These are phyloP conservation scores for Rhodotorula kratochvilovae DNA, from an alignment of 768 basidiomycete species.

Conservation along the genomic window DNA sequence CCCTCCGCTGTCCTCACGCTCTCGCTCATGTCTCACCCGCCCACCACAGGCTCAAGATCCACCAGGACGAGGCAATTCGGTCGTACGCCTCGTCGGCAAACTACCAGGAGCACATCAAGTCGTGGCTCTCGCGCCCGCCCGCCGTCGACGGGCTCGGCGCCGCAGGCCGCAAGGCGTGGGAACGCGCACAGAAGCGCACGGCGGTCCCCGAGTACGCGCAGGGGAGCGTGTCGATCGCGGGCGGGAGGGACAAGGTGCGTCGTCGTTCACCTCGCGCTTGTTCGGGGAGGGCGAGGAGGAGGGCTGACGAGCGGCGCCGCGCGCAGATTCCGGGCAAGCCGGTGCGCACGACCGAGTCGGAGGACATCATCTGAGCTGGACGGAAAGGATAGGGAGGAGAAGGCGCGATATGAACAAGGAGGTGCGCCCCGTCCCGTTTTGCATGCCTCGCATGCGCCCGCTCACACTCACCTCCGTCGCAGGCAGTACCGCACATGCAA, in stretches of 20 bases:
- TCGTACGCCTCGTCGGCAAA: slow-evolving; percentile 3
- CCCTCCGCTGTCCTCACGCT: too few relatives aligned
- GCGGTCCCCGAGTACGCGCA: background rate
- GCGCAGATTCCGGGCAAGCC: slow-evolving; percentile 31
- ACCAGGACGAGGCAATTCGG: slow-evolving; percentile 13
- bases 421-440: too few relatives aligned
- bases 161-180: slow-evolving; percentile 26
- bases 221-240: slow-evolving; percentile 21
- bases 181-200: slow-evolving; percentile 14
- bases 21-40: too few relatives aligned
- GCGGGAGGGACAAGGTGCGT: slow-evolving; percentile 25
- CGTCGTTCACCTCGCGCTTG: background rate
- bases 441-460: too few relatives aligned
- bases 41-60: slow-evolving; percentile 22
- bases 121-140: slow-evolving; percentile 23
- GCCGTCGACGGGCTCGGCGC: slow-evolving; percentile 26
- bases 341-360: background rate
- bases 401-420: too few relatives aligned
- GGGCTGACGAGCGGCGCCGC: background rate
- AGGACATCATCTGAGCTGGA: background rate
- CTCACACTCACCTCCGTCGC: too few relatives aligned
- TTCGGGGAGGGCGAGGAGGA: background rate
- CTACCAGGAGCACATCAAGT: slow-evolving; percentile 28
- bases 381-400: too few relatives aligned
- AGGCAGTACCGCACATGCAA: too few relatives aligned